These are phyloP conservation scores for Jamesozyma gamospora DNA, from an alignment of 805 yeast genomes.

Conservation along the genomic window DNA sequence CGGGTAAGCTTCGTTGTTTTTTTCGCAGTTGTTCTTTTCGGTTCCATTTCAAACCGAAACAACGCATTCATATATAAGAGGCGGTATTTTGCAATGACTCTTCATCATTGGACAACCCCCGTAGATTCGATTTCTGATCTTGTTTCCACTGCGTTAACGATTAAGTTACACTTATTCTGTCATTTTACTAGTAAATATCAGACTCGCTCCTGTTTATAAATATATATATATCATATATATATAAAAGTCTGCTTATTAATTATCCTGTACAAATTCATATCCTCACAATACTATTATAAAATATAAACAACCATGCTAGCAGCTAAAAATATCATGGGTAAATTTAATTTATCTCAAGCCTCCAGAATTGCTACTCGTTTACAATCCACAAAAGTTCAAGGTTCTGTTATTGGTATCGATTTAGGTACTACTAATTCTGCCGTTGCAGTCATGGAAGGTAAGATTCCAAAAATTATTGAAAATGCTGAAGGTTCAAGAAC, in stretches of 20 bases:
- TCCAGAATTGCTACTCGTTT: constrained; percentile 25
- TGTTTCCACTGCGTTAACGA: too few species aligned
- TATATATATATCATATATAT: too few species aligned
- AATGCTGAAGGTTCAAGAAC: constrained; percentile 80
- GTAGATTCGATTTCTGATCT: too few species aligned
- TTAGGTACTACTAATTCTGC: constrained; percentile 85
- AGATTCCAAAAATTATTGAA: constrained; percentile 60
- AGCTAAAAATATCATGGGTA: constrained; percentile 20
- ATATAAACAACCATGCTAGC: constrained; percentile 15
- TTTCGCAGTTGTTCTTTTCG: background rate
- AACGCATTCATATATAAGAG: background rate
- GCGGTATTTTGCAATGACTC: too few species aligned
- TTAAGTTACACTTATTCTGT: too few species aligned
- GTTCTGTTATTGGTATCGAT: constrained; percentile 67
- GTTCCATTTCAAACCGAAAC: background rate
- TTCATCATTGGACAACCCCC: too few species aligned
- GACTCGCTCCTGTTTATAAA: too few species aligned
- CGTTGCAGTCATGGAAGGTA: constrained; percentile 69
- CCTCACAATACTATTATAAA: too few species aligned
- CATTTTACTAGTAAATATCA: too few species aligned
- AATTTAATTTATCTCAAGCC: constrained; percentile 9
- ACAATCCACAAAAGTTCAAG: constrained; percentile 30
- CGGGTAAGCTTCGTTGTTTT: too few species aligned
- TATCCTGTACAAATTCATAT: too few species aligned
- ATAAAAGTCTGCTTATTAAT: too few species aligned